Conservation (phyloP, 805 yeast genomes). For the Citeromyces nyonsensis region DNA sequence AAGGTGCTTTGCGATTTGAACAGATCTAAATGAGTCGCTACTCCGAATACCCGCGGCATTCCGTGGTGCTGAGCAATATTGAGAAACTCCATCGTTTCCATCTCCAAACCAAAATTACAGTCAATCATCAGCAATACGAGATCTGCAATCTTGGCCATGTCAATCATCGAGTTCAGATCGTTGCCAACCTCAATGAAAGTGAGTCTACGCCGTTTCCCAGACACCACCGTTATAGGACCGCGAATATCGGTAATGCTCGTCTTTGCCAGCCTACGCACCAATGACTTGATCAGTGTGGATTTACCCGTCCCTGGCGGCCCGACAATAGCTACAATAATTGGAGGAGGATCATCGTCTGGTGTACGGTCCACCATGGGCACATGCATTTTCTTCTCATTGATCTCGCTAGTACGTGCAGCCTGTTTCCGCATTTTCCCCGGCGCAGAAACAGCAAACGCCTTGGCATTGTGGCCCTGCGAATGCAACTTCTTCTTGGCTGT, state of each 20-base stretch:
- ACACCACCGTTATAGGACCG: conserved; percentile 94
- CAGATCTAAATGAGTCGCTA: conserved; percentile 88
- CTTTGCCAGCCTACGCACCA: conserved; percentile 78
- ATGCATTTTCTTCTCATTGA: conserved; percentile 71
- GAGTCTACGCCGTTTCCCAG: conserved; percentile 85
- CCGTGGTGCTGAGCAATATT: conserved; percentile 97
- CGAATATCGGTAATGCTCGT: conserved; percentile 74
- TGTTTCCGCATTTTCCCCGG: conserved; percentile 78
- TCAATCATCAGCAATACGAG: conserved; percentile 79
- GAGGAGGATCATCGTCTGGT: conserved; percentile 96
- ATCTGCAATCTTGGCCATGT: conserved; percentile 91
- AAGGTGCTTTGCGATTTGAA: conserved; percentile 83
- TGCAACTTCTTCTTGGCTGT: conserved; percentile 63
- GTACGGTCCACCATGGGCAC: conserved; percentile 97
- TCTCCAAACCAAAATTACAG: conserved; percentile 95
- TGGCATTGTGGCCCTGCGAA: conserved; percentile 73
- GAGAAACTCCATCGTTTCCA: conserved; percentile 98
- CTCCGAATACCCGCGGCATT: conserved; percentile 93
- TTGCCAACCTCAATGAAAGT: conserved; percentile 89
- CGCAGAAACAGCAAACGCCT: conserved; percentile 69
- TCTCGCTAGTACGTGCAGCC: conserved; percentile 77
- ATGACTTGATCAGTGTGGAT: conserved; percentile 78
- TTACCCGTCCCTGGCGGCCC: conserved; percentile 99
- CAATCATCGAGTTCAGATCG: conserved; percentile 91
- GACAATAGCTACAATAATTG: conserved; percentile 88